These are phyloP conservation scores for Blepharisma japonicum DNA, from an alignment of 73 alveolate genomes.

Conservation along the genomic window DNA sequence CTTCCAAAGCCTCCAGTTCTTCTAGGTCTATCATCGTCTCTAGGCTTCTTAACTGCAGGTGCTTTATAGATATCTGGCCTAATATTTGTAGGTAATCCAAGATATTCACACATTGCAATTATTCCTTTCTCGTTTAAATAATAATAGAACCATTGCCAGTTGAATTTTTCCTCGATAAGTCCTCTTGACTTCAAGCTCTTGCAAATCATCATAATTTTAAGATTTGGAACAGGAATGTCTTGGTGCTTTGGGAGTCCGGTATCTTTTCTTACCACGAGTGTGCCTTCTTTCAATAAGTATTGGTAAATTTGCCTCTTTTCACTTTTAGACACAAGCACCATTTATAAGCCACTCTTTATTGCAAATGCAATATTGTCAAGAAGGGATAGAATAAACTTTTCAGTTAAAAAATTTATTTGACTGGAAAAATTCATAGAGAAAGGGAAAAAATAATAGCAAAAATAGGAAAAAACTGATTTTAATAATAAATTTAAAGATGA, in stretches of 20 bases:
- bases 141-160: constrained; percentile 93
- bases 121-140: constrained; percentile 78
- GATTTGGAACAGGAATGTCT: constrained; percentile 73
- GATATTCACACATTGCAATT: constrained; percentile 69
- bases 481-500: too few species aligned
- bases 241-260: constrained; percentile 70
- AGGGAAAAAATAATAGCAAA: too few species aligned
- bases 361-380: too few species aligned
- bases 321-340: constrained; percentile 85
- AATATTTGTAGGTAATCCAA: constrained; percentile 28
- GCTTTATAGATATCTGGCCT: neutral
- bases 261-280: constrained; percentile 81
- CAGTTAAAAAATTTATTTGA: too few species aligned
- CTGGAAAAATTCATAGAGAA: too few species aligned
- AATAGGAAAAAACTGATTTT: too few species aligned
- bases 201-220: constrained; percentile 74
- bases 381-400: too few species aligned
- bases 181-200: constrained; percentile 78
- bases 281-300: constrained; percentile 82
- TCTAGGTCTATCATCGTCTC: constrained; percentile 5
- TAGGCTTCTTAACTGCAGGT: constrained; percentile 10
- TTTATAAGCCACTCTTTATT: constrained; percentile 25
- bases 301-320: constrained; percentile 77
- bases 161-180: constrained; percentile 64
- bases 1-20: constrained; percentile 24